Percentiles rank a stretch among this genome's conserved stretches.
These are phyloP conservation scores for Candida silvatica DNA, from an alignment of 805 yeast species.

Conservation along the genomic window DNA sequence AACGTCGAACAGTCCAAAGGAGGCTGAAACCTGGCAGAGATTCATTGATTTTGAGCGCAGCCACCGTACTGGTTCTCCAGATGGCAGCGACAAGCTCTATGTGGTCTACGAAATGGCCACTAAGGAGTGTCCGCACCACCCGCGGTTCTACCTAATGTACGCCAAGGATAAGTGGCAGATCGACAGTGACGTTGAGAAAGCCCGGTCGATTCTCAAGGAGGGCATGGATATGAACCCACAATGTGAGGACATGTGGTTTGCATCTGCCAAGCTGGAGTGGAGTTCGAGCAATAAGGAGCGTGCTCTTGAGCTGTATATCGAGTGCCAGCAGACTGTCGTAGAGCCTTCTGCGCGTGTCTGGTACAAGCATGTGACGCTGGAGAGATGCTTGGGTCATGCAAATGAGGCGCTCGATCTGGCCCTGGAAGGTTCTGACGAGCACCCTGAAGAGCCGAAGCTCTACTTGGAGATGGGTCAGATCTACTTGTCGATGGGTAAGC, in stretches of 20 bases:
- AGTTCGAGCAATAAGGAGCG: constrained; percentile 27
- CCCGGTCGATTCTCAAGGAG: constrained; percentile 42
- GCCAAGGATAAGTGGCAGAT: constrained; percentile 59
- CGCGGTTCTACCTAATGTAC: constrained; percentile 54
- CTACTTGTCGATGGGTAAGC: constrained; percentile 21
- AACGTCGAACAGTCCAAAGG: constrained; percentile 37
- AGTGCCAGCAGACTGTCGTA: constrained; percentile 8
- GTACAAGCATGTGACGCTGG: constrained; percentile 49
- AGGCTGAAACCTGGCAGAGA: constrained; percentile 39
- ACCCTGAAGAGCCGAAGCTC: constrained; percentile 43
- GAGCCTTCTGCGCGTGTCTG: constrained; percentile 41
- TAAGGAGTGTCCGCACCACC: constrained; percentile 36
- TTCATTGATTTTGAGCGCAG: constrained; percentile 30
- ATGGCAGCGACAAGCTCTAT: constrained; percentile 21
- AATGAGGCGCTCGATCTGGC: constrained; percentile 32
- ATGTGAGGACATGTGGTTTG: constrained; percentile 57
- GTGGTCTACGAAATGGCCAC: constrained; percentile 47
- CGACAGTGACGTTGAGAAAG: constrained; percentile 36
- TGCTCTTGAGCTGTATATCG: constrained; percentile 29
- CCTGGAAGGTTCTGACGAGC: constrained; percentile 38
- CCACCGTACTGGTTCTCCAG: constrained; percentile 17
- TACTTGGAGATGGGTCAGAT: constrained; percentile 60
- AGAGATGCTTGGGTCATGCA: constrained; percentile 29
- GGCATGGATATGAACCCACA: constrained; percentile 37
- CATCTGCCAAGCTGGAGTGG: constrained; percentile 58